Evolutionary conservation across 257 asterid genomes (phyloP).

Genomic region (Osmanthus fragrans): DNA sequence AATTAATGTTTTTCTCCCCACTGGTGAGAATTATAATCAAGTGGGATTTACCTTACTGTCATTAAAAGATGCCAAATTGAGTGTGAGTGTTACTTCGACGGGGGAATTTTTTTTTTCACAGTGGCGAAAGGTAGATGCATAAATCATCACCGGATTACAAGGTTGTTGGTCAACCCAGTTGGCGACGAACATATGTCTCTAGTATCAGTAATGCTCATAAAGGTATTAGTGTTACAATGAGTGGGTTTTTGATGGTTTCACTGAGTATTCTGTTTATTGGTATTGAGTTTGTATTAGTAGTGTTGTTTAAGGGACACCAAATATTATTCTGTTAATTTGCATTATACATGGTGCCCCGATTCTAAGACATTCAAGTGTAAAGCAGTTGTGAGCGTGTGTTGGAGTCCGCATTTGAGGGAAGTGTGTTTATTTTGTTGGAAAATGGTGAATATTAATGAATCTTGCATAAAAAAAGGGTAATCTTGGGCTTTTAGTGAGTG

Average conservation of each 20-base stretch:
- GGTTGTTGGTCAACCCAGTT: conserved; percentile 41
- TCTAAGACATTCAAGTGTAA: conserved; percentile 42
- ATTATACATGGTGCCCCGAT: conserved; percentile 48
- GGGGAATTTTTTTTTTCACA: conserved; percentile 14
- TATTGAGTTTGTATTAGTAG: conserved; percentile 37
- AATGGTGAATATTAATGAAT: conserved; percentile 56
- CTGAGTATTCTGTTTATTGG: conserved; percentile 64
- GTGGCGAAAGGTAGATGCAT: conserved; percentile 34
- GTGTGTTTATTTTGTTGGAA: conserved; percentile 70
- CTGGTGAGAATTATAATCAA: conserved; percentile 60
- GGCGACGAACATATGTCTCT: conserved; percentile 19
- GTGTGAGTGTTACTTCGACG: conserved; percentile 27
- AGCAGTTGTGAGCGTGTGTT: conserved; percentile 56
- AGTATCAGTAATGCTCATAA: not conserved
- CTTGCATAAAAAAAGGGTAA: conserved; percentile 21
- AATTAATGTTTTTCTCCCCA: conserved; percentile 52
- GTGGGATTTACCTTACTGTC: conserved; percentile 57
- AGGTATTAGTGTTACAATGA: conserved; percentile 9
- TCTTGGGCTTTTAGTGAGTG: conserved; percentile 13
- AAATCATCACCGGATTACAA: conserved; percentile 43
- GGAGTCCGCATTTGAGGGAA: conserved; percentile 80
- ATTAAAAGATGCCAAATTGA: conserved; percentile 33
- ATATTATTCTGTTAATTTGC: conserved; percentile 33
- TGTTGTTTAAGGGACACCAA: conserved; percentile 14
- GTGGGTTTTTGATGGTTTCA: conserved; percentile 67